These are phyloP conservation scores for Diplodia seriata DNA, from an alignment of 2,329 filamentous ascomycete species.

Conservation along the genomic window DNA sequence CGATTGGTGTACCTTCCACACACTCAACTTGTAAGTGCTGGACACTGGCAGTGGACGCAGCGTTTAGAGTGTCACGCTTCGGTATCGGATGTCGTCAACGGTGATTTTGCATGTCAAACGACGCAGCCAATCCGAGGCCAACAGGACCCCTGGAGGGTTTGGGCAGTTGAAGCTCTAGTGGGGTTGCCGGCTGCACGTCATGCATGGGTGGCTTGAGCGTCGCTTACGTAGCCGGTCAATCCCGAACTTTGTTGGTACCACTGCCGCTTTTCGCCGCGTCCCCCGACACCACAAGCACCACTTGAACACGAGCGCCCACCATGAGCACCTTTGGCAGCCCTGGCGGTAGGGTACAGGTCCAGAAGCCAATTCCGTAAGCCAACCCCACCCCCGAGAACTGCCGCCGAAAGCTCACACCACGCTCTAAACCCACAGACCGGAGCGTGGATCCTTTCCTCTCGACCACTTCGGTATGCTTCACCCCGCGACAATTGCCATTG, in stretches of 20 bases:
- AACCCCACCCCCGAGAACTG: neutral
- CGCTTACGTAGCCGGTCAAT: conserved; percentile 7
- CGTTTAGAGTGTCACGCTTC: no score
- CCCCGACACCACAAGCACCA: neutral
- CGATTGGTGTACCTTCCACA: no score
- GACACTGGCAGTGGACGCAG: no score
- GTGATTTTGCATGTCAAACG: no score
- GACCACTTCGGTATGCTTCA: conserved; percentile 78
- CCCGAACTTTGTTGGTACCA: conserved; percentile 12
- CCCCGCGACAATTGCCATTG: neutral
- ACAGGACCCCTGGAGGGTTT: conserved; percentile 6
- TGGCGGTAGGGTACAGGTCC: conserved; percentile 67
- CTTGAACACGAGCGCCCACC: neutral
- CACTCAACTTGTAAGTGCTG: no score
- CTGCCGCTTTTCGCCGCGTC: conserved; percentile 12
- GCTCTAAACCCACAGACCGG: conserved; percentile 67
- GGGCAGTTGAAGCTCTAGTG: conserved; percentile 6
- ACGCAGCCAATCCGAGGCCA: conserved; percentile 8
- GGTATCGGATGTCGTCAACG: no score
- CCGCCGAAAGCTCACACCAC: neutral
- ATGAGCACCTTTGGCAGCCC: conserved; percentile 75
- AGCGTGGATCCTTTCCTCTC: conserved; percentile 93
- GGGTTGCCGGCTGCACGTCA: conserved; percentile 25
- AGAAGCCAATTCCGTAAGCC: conserved; percentile 74
- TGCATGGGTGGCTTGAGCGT: neutral